phyloP scores from a whole-genome alignment of 2,329 filamentous ascomycete species.

The Microdochium bolleyi region DNA sequence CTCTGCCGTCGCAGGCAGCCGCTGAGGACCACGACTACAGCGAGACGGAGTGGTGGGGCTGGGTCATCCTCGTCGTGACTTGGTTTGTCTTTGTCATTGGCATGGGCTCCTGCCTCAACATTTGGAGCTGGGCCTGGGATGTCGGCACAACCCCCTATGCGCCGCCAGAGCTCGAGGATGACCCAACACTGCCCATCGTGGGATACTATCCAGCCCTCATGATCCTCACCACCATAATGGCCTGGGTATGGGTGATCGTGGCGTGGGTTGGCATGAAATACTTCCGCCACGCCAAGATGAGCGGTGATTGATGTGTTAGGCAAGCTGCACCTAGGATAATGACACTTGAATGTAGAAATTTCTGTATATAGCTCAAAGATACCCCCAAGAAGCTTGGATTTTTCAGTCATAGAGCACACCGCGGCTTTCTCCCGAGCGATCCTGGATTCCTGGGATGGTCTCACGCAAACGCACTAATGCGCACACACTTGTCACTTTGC shows the following conservation, averaged over 20 bases:
- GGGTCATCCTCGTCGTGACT: conserved; percentile 82
- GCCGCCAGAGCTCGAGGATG: conserved; percentile 89
- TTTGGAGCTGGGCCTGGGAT: conserved; percentile 99
- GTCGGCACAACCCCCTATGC: conserved; percentile 94
- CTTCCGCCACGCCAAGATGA: conserved; percentile 93
- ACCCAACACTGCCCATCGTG: conserved; percentile 87
- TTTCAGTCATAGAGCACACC: too few relatives aligned
- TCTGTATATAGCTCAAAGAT: too few relatives aligned
- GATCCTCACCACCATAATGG: conserved; percentile 90
- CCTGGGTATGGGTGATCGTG: conserved; percentile 96
- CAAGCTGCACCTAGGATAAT: not conserved
- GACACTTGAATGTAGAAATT: not conserved
- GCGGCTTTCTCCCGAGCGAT: too few relatives aligned
- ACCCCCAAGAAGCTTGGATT: too few relatives aligned
- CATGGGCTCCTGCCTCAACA: conserved; percentile 89
- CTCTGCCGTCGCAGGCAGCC: conserved; percentile 27
- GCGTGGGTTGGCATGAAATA: conserved; percentile 99
- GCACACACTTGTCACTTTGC: too few relatives aligned
- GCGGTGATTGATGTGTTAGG: conserved; percentile 45
- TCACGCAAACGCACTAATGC: too few relatives aligned
- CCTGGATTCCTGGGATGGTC: too few relatives aligned
- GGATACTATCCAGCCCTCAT: conserved; percentile 95
- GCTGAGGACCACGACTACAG: conserved; percentile 76
- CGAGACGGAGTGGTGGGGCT: conserved; percentile 97
- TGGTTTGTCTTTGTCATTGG: conserved; percentile 96